Evolutionary conservation across 2,329 filamentous ascomycete genomes (phyloP).

Genomic region (Penicillium psychrosexuale): DNA sequence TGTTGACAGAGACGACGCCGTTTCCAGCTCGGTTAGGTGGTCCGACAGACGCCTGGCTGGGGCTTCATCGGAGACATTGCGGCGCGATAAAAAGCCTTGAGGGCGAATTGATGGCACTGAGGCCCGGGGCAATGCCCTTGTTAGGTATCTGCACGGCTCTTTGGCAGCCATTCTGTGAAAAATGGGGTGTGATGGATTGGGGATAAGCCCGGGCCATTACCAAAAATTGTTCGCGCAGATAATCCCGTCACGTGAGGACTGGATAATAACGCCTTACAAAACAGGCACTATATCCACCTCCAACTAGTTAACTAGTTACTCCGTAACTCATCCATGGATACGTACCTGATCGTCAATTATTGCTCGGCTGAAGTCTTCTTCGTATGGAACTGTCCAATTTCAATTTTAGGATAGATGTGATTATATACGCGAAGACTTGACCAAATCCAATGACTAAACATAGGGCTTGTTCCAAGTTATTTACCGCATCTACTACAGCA

Average conservation of each 20-base stretch:
- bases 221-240: constrained; percentile 34
- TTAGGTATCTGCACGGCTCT: constrained; percentile 40
- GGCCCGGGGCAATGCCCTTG: constrained; percentile 38
- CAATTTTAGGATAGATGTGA: neutral
- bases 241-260: constrained; percentile 15
- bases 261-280: constrained; percentile 5
- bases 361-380: neutral
- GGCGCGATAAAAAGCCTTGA: constrained; percentile 36
- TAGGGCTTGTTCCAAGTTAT: too few species aligned
- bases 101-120: constrained; percentile 31
- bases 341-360: neutral
- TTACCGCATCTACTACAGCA: neutral
- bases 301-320: too few species aligned
- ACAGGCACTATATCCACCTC: neutral
- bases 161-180: constrained; percentile 38
- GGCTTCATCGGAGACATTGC: constrained; percentile 49
- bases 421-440: neutral
- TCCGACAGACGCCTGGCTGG: constrained; percentile 30
- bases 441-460: neutral
- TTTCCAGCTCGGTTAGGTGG: constrained; percentile 46
- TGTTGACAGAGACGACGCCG: constrained; percentile 45
- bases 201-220: constrained; percentile 17
- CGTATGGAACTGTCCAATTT: neutral
- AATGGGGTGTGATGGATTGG: constrained; percentile 20
- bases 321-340: neutral